These are phyloP conservation scores for Penicillium hordei DNA, from an alignment of 2,329 filamentous ascomycete genomes.

Conservation along the genomic window DNA sequence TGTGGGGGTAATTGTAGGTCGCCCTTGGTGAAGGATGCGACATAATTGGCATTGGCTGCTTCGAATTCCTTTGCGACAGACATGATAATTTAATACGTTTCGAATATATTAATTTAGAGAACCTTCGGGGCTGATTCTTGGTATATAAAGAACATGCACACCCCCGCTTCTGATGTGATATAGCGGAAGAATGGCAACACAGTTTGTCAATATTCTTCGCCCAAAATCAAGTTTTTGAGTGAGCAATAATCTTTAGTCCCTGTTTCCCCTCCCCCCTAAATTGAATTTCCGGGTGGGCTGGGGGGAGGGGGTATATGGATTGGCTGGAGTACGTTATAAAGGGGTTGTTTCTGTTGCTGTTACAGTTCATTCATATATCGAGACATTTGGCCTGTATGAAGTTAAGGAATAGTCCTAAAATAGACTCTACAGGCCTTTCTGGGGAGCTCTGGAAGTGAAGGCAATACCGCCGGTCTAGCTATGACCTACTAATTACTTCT, in stretches of 20 bases:
- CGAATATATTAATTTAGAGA: neutral
- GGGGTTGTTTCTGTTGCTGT: neutral
- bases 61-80: constrained; percentile 51
- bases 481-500: neutral
- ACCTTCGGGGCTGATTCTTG: neutral
- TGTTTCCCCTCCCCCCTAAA: neutral
- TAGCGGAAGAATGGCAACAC: neutral
- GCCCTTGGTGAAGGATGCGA: constrained; percentile 63
- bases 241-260: neutral
- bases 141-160: constrained; percentile 11
- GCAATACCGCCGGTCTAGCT: neutral
- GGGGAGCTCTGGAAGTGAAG: neutral
- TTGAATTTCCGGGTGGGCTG: neutral
- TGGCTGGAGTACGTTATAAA: neutral
- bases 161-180: constrained; percentile 18
- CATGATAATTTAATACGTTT: constrained; percentile 18
- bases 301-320: neutral
- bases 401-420: neutral
- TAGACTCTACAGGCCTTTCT: neutral
- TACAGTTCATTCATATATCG: neutral
- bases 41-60: constrained; percentile 59
- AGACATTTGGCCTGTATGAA: neutral
- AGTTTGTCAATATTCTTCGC: neutral
- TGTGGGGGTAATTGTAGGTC: constrained; percentile 66
- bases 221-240: neutral